Conservation (phyloP, 2,329 filamentous ascomycete species). For the Dactylellina cionopaga region DNA sequence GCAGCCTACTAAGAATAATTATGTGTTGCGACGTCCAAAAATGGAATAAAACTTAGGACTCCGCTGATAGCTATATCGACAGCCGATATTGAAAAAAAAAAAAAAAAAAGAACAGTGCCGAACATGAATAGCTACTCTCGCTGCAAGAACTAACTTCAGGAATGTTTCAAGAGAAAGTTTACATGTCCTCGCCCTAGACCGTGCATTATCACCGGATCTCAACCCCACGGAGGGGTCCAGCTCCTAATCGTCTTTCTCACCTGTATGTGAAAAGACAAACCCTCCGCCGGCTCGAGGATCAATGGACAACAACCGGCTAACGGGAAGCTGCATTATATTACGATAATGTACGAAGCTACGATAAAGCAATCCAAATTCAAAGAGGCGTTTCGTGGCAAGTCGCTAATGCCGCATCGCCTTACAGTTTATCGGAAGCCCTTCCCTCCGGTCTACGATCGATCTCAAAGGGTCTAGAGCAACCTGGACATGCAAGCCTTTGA, state of each 20-base stretch:
- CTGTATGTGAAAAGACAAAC: neutral
- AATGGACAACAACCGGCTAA: constrained; percentile 18
- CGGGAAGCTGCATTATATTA: constrained; percentile 22
- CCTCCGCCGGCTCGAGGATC: constrained; percentile 35
- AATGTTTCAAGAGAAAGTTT: constrained; percentile 48
- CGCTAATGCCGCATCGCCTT: neutral
- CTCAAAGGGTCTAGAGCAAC: constrained; percentile 13
- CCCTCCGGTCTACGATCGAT: neutral
- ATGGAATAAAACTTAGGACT: too few relatives aligned
- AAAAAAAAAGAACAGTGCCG: too few relatives aligned
- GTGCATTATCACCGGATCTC: constrained; percentile 3
- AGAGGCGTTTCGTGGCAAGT: constrained; percentile 33
- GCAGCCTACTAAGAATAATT: too few relatives aligned
- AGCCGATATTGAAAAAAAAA: neutral
- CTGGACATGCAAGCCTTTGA: constrained; percentile 14
- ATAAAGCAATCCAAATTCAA: too few relatives aligned
- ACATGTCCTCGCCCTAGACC: neutral
- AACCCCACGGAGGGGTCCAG: neutral
- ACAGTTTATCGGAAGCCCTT: neutral
- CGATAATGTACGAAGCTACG: constrained; percentile 41
- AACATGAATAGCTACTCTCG: too few relatives aligned
- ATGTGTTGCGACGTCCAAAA: too few relatives aligned
- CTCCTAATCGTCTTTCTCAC: neutral
- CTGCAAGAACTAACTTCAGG: neutral
- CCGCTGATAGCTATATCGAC: neutral